Evolutionary conservation across 2,329 filamentous ascomycete species (phyloP), one percentile per base, ranked within the genome.

Genomic region (Byssoonygena ceratinophila): DNA sequence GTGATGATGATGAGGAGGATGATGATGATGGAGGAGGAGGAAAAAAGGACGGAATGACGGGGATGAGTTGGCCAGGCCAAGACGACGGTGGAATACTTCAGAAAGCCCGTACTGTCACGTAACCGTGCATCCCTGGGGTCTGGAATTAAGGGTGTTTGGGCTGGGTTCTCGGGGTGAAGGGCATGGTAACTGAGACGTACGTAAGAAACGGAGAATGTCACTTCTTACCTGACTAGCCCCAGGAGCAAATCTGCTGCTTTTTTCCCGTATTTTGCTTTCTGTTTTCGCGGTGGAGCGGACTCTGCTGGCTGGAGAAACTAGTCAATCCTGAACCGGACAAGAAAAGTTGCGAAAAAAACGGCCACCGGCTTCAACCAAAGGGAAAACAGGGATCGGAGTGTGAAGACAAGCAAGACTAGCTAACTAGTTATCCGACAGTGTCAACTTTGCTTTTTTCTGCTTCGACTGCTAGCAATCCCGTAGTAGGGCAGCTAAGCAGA

Each of bases 41-140:
- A 39, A 20, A 39, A 36, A 44, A 34, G 41, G 34, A 29, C 34
- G 46, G 48, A 39, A 51, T 14, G 49, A 51, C 49, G 39, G 49
- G 49, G 49, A 51, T 51, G 49, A 51, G 49, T 51, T 51, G 49
- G 49, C 49, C 31, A 32, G 49, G 49, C 49, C 49, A 51, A 45
- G 49, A 51, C 37, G 47, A 50, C 20, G 31, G 31, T 40, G 27
- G 40, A 37, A 27, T 51, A 51, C 49, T 40, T 45, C 39, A 12
- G 3, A 23, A 12, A 7, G 9, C 7, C 23, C 39, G 49, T 51
- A 45, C 20, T 18, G 40, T 27, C 40, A 22, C 25, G 49, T 51
- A 51, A 51, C 20, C 20, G 6, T 22, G 39, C 22, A 27, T 27
- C 29, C 41, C 37, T 11, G 4, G 31, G 31, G 48, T 14, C 22